Evolutionary conservation across 768 basidiomycete species (phyloP).

Genomic region (Austroboletus eburneus): DNA sequence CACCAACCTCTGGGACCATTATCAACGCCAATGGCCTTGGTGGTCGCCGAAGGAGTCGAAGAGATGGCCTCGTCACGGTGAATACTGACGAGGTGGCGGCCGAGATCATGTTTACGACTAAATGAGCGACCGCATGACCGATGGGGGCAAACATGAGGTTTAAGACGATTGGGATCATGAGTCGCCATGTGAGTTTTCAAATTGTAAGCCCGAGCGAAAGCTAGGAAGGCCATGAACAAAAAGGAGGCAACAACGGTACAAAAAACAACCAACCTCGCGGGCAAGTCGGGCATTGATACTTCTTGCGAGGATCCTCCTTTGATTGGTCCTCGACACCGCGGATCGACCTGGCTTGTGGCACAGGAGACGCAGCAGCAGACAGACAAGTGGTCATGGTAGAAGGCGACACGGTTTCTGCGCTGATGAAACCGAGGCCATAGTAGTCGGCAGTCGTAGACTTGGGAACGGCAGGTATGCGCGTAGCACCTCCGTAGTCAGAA

Average conservation of each 20-base stretch:
- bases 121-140: conserved; percentile 84
- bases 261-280: conserved; percentile 52
- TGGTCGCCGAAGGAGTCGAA: conserved; percentile 35
- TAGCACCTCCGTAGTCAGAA: conserved; percentile 62
- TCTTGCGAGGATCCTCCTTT: conserved; percentile 67
- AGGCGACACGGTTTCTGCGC: conserved; percentile 48
- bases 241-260: neutral
- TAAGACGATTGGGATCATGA: conserved; percentile 87
- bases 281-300: conserved; percentile 73
- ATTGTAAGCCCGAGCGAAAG: conserved; percentile 92
- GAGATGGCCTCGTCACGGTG: conserved; percentile 65
- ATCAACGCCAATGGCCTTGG: conserved; percentile 64
- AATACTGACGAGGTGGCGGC: conserved; percentile 83
- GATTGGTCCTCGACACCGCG: conserved; percentile 39
- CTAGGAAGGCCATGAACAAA: conserved; percentile 35
- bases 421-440: conserved; percentile 33
- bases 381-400: conserved; percentile 50
- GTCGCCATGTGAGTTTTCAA: conserved; percentile 94
- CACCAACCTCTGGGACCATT: conserved; percentile 66
- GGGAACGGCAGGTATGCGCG: conserved; percentile 44
- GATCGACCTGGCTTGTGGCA: conserved; percentile 35
- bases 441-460: conserved; percentile 50
- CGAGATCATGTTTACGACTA: conserved; percentile 91
- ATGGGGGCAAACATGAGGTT: conserved; percentile 87
- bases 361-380: conserved; percentile 40